phyloP scores from a whole-genome alignment of 2,329 filamentous ascomycete genomes.

The Phyllosticta citrichinensis region DNA sequence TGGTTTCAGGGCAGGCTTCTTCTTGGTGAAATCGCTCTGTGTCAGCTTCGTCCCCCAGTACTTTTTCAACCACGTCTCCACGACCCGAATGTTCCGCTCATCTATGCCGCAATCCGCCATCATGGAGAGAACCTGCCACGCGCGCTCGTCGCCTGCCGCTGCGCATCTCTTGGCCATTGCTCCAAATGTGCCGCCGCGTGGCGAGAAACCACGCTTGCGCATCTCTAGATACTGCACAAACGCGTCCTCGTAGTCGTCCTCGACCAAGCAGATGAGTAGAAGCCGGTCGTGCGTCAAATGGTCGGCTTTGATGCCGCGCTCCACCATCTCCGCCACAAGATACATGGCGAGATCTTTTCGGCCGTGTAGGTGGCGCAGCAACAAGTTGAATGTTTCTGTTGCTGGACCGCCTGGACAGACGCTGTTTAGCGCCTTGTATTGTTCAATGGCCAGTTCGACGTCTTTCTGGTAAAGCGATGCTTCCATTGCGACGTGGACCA shows the following conservation, averaged over 20 bases:
- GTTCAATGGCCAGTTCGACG: constrained; percentile 43
- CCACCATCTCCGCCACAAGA: constrained; percentile 51
- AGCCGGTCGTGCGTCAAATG: constrained; percentile 53
- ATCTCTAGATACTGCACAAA: constrained; percentile 43
- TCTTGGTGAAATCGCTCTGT: neutral
- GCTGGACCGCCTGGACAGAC: constrained; percentile 36
- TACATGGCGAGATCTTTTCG: constrained; percentile 50
- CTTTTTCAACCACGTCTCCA: constrained; percentile 1
- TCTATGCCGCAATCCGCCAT: constrained; percentile 14
- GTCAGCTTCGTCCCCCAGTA: neutral
- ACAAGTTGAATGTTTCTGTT: constrained; percentile 51
- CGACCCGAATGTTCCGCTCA: neutral
- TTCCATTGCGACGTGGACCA: constrained; percentile 44
- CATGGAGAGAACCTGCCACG: constrained; percentile 21
- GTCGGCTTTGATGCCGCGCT: constrained; percentile 44
- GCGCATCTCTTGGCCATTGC: constrained; percentile 20
- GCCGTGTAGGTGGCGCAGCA: constrained; percentile 42
- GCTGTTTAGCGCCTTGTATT: constrained; percentile 52
- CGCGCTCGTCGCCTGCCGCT: constrained; percentile 21
- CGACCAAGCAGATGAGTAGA: constrained; percentile 44
- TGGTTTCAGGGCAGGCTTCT: neutral
- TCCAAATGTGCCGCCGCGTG: constrained; percentile 25
- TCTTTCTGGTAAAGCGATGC: constrained; percentile 35
- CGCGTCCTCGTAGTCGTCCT: constrained; percentile 32
- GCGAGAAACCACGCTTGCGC: constrained; percentile 21